A percentile compares a stretch with the other conserved stretches of the same genome.
phyloP scores from a whole-genome alignment of 2,329 filamentous ascomycete genomes.

The Apiospora malaysiana region DNA sequence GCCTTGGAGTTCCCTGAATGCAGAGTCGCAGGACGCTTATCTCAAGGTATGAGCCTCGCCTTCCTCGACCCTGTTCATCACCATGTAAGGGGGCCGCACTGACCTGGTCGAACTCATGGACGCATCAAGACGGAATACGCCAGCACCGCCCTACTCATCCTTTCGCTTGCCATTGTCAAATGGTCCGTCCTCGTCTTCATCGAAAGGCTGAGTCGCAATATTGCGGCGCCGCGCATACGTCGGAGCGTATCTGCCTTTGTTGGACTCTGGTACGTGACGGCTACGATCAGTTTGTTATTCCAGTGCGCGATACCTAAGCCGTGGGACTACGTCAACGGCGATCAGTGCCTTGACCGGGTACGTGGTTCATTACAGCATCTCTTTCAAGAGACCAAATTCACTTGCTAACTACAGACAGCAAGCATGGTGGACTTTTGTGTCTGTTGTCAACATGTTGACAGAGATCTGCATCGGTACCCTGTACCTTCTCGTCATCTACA shows the following conservation, averaged over 20 bases:
- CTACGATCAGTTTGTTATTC: slow-evolving; percentile 29
- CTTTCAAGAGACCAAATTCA: neutral
- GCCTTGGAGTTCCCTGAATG: slow-evolving; percentile 24
- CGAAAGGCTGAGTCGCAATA: neutral
- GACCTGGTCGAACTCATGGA: neutral
- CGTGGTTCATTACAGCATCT: neutral
- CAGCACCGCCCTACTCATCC: neutral
- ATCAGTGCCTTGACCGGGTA: slow-evolving; percentile 31
- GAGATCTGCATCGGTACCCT: neutral
- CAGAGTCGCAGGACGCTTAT: neutral
- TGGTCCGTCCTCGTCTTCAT: neutral
- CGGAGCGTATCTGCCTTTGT: neutral
- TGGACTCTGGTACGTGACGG: neutral
- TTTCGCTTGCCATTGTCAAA: neutral
- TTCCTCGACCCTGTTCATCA: neutral
- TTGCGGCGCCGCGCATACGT: neutral
- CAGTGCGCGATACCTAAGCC: slow-evolving; percentile 31
- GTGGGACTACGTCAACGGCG: slow-evolving; percentile 31
- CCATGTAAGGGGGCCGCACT: neutral
- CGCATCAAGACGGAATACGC: neutral
- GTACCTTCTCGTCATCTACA: slow-evolving; percentile 1
- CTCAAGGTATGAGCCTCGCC: neutral
- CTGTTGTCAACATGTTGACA: neutral
- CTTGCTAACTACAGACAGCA: neutral
- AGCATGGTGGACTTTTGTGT: slow-evolving; percentile 7